Evolutionary conservation across 1,284 basidiomycete genomes (phyloP), one percentile per base, ranked within the genome.

Genomic region (Laetiporus sulphureus): DNA sequence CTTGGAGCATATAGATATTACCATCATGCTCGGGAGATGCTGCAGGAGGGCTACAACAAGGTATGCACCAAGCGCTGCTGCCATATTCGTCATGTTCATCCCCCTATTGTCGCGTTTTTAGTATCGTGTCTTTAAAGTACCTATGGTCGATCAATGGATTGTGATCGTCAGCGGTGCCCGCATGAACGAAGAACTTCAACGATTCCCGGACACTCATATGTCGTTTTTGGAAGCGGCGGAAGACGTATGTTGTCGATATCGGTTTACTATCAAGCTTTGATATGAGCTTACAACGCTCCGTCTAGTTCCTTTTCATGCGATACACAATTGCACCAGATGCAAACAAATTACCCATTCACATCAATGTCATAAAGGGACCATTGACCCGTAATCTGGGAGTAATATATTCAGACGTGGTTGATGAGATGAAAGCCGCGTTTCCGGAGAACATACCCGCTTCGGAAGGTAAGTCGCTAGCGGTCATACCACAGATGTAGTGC

Each of bases 21-120:
- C 16, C 11, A 6, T 3, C 3, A 32, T 20, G 37, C 27, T 3
- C 8, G 27, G 6, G 23, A 20, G 16, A 57, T 69, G 52, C 48
- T 69, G 3, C 51, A 66, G 38, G 57, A 65, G 42, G 68, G 66
- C 2, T 69, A 68, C 45, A 52, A 59, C 15, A 58, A 57, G 48
- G 66, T 65, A 20, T 12, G 32, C 32, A n/a, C n/a, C n/a, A n/a
- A n/a, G n/a, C n/a, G n/a, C n/a, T n/a, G n/a, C n/a, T n/a, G n/a
- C n/a, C n/a, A n/a, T n/a, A n/a, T n/a, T n/a, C n/a, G n/a, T n/a
- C n/a, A n/a, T n/a, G n/a, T n/a, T n/a, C n/a, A n/a, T n/a, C n/a
- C n/a, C n/a, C n/a, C n/a, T n/a, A n/a, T n/a, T n/a, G n/a, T n/a
- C n/a, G n/a, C n/a, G n/a, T n/a, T n/a, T 21, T 21, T 24, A 57